Base-by-base conservation (phyloP, 495 filamentous ascomycete genomes). In the Gamarada debralockiae region DNA sequence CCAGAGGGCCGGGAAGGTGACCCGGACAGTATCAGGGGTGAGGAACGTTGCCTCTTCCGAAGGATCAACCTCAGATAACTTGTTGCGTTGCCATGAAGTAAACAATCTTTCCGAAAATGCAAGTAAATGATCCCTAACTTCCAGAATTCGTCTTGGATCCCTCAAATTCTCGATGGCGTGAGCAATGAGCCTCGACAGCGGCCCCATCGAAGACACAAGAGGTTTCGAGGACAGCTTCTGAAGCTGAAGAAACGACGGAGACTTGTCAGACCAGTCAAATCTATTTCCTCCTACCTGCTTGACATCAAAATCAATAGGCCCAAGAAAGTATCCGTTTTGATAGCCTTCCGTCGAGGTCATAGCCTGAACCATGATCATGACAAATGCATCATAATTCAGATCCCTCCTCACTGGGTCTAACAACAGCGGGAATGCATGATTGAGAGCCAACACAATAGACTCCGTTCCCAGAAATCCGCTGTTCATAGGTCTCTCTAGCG, bases 11-110 rank as follows among this genome's bases (percentile, higher is more conserved):
- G 89, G 84, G 57, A 89, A 80, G 0, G 93, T 90, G 29, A 64
- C 78, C 51, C 81, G 68, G 41, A 87, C 55, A 0, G 87, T 83
- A 49, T 96, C 86, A 0, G 81, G 71, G 20, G 84, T 81, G 14
- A 98, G 70, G 56, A 79, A 86, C 20, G 76, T 67, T 2, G 61
- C 56, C 61, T 97, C 90, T 64, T 96, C 86, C 0, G 86, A 81
- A 42, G 74, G 64, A 57, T 97, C 93, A 46, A 97, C 76, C 53
- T 88, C 83, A 1, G 87, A 95, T 29, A 98, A 74, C 58, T 90
- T 89, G 65, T 84, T 93, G 54, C 82, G 80, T 45, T 84, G 79
- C 93, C 93, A 98, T 61, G 89, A 84, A n/a, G 83, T 75, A 45
- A 84, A 72, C 20, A 98, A 61, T 3, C 76, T 84, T 23, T 81